Base-by-base conservation (phyloP, 768 basidiomycete genomes). In the Phylloporus sp. region DNA sequence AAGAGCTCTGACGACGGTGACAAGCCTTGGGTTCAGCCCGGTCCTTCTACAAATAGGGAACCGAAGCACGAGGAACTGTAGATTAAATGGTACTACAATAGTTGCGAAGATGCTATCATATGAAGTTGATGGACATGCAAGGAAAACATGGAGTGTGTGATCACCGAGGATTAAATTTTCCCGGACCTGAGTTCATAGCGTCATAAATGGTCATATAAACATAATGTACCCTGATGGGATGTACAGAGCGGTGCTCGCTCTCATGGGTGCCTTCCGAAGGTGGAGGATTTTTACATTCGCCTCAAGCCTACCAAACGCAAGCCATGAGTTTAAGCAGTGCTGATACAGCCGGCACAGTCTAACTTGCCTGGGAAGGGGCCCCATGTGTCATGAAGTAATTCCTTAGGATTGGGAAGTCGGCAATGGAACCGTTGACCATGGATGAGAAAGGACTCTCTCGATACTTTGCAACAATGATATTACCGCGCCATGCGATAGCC, bases 341-440 rank as follows among this genome's bases (percentile, higher is more conserved):
- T 27, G n/a, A 38, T 23, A 28, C 29, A 46, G 44, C 44, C 48
- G 44, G 48, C 61, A 49, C 44, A 55, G 54, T 60, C 40, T 52
- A 71, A 69, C 64, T 67, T 62, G 53, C 62, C 57, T 66, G 63
- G 42, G 55, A 46, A 44, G 81, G 79, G 11, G 76, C 75, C 24
- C 74, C 75, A 59, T 85, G 83, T 33, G 79, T 84, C 57, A 80
- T 69, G 46, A 90, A 77, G 62, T 82, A 88, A 62, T 90, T 90
- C 62, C 86, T 83, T 50, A 90, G 64, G 52, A 90, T 78, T 3
- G 88, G 84, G 53, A 88, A 90, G 59, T 90, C 88, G 29, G 87
- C 82, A 77, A 88, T 89, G n/a, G 84, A 80, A 20, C 79, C 80
- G 59, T 88, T 74, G 18, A 81, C 78, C 78, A 90, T 78, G 28